Evolutionary conservation across 192 early-diverging fungal genomes (phyloP), one percentile per base, ranked within the genome.

Genomic region (Pilaira anomala): DNA sequence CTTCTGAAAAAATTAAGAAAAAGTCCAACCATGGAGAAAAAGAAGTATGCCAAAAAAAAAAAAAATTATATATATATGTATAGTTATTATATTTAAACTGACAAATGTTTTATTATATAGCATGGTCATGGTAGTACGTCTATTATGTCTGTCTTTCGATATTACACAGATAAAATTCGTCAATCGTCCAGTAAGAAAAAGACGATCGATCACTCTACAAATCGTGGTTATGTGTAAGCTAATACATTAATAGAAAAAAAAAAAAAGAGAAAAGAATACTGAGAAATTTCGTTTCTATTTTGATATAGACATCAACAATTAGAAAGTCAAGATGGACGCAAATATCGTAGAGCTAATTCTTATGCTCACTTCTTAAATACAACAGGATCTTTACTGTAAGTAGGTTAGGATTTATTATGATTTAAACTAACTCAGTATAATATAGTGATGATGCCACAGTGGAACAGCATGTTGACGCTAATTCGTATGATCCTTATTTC

Each of bases 401-500:
- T 65, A n/a, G 14, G 9, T 22, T 22, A 11, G 5, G 22, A 40
- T 22, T 22, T 19, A n/a, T 14, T 18, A 13, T 5, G 16, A 19
- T 46, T 18, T 46, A 46, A 46, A 46, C 13, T 46, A 46, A 46
- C 44, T 14, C 13, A 14, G 18, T 22, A 8, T 73, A 49, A 19
- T 53, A 68, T 36, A 79, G 74, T 21, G 60, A 75, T 19, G 69
- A 74, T 3, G 41, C 58, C 1, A 58, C 30, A 8, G 22, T 52
- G 33, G 65, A 64, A 41, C 24, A 60, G 18, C 45, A 57, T 26
- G 24, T 36, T 1, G 22, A 22, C 21, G 25, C 48, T 6, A 29
- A 52, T 3, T 55, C 51, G 2, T 98, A 98, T 58, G 81, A 95
- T 73, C 93, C 95, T 8, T 87, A 83, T 49, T 86, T 82, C 50